Evolutionary conservation across 2,329 filamentous ascomycete species (phyloP).

Genomic region (Dactylellina leptospora): DNA sequence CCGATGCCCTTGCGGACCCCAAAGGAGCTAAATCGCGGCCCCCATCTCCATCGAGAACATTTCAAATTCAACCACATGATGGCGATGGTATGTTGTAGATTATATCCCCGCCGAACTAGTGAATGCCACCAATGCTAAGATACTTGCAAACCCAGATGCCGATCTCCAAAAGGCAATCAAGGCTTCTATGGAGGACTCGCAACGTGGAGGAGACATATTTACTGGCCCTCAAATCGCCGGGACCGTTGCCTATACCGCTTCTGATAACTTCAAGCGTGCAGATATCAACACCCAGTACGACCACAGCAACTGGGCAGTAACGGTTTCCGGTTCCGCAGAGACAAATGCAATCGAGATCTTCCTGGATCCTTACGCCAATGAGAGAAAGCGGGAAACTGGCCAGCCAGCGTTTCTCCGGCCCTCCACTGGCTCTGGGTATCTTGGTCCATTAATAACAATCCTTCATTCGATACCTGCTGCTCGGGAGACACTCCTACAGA

Average conservation of each 20-base stretch:
- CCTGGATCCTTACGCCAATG: conserved; percentile 53
- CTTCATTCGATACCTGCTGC: conserved; percentile 56
- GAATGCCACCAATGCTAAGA: conserved; percentile 18
- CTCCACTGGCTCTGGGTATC: conserved; percentile 50
- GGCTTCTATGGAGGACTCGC: conserved; percentile 54
- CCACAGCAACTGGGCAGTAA: conserved; percentile 55
- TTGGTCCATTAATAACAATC: conserved; percentile 55
- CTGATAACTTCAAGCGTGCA: conserved; percentile 55
- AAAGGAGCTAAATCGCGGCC: conserved; percentile 48
- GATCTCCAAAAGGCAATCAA: conserved; percentile 56
- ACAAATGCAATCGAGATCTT: conserved; percentile 55
- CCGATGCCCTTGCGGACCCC: conserved; percentile 35
- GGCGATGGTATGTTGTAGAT: conserved; percentile 34
- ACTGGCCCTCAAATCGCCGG: conserved; percentile 55
- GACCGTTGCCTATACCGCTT: conserved; percentile 54
- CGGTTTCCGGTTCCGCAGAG: conserved; percentile 42
- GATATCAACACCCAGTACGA: conserved; percentile 54
- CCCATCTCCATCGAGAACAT: conserved; percentile 36
- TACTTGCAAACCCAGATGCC: conserved; percentile 42
- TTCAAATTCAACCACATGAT: conserved; percentile 43
- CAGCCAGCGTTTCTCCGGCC: conserved; percentile 57
- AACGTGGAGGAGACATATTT: conserved; percentile 32
- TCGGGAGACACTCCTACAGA: conserved; percentile 54
- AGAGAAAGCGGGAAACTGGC: conserved; percentile 54
- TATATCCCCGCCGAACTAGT: background rate